Evolutionary conservation across 805 yeast species (phyloP).

Genomic region (Myxozyma mucilagina): DNA sequence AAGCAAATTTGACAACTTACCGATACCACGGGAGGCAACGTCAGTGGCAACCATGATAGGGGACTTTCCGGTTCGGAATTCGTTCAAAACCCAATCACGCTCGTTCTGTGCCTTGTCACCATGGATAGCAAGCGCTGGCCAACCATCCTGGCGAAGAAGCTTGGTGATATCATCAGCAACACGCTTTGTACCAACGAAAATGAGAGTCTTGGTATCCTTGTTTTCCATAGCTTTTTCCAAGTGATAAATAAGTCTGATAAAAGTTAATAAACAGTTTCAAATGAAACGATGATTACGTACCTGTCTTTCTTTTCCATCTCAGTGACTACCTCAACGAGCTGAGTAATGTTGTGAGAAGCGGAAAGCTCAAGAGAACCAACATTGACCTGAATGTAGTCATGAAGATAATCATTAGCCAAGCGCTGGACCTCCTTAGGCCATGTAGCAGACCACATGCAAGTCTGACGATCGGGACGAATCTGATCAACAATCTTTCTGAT

Average conservation of each 20-base stretch:
- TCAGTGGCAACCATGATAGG: conserved; percentile 99
- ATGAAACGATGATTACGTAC: conserved; percentile 33
- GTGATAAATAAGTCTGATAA: conserved; percentile 60
- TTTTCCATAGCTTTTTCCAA: conserved; percentile 73
- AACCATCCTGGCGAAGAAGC: conserved; percentile 91
- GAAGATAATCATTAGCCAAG: conserved; percentile 85
- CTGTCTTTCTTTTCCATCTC: conserved; percentile 93
- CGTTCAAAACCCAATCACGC: conserved; percentile 97
- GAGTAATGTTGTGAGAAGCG: conserved; percentile 95
- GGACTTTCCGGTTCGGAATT: conserved; percentile 87
- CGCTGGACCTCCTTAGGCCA: conserved; percentile 99
- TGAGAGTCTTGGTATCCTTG: conserved; percentile 70
- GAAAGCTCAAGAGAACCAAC: conserved; percentile 89
- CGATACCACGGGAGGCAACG: conserved; percentile 99
- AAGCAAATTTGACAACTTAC: conserved; percentile 52
- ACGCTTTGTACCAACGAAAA: conserved; percentile 96
- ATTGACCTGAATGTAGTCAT: conserved; percentile 93
- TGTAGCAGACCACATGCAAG: conserved; percentile 99
- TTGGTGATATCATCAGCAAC: conserved; percentile 93
- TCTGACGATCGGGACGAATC: conserved; percentile 99
- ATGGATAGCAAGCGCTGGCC: conserved; percentile 98
- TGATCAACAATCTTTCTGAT: conserved; percentile 92
- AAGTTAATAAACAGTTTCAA: background rate
- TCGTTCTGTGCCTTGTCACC: conserved; percentile 98
- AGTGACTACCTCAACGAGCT: conserved; percentile 81